A percentile compares a stretch with the other conserved stretches of the same genome.
Conservation (phyloP, 2,329 filamentous ascomycete genomes). For the Cladosporium austrohemisphaericum region DNA sequence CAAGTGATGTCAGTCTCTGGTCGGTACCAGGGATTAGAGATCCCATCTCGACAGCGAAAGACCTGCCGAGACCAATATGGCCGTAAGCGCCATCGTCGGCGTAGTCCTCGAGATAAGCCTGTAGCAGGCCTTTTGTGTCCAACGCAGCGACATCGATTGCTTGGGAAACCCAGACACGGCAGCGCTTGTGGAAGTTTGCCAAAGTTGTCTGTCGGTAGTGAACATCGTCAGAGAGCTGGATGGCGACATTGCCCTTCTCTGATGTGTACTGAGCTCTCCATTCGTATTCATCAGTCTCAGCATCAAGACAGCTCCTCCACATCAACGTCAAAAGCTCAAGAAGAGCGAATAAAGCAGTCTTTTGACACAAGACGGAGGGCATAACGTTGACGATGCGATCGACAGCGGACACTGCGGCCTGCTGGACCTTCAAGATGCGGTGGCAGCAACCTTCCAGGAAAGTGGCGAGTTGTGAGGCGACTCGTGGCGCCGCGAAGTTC, state of each 20-base stretch:
- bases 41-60: conserved; percentile 91
- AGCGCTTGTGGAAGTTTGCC: conserved; percentile 70
- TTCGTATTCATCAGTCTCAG: conserved; percentile 89
- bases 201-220: conserved; percentile 75
- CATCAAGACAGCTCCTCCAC: conserved; percentile 92
- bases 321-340: conserved; percentile 88
- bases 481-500: conserved; percentile 82
- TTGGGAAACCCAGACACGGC: conserved; percentile 73
- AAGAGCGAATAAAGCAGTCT: conserved; percentile 84
- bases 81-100: conserved; percentile 88
- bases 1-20: conserved; percentile 77
- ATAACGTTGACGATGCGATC: conserved; percentile 80
- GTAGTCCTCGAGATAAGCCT: conserved; percentile 94
- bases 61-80: conserved; percentile 85
- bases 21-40: conserved; percentile 81
- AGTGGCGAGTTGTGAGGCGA: conserved; percentile 79
- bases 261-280: conserved; percentile 81
- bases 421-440: conserved; percentile 85
- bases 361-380: conserved; percentile 86
- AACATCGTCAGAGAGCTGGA: conserved; percentile 94
- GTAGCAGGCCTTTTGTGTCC: conserved; percentile 90
- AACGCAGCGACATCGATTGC: conserved; percentile 82
- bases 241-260: conserved; percentile 68
- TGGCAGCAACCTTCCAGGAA: conserved; percentile 91
- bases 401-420: conserved; percentile 77